Conservation (phyloP, 305 asterid species). For the Fraxinus platypoda region DNA sequence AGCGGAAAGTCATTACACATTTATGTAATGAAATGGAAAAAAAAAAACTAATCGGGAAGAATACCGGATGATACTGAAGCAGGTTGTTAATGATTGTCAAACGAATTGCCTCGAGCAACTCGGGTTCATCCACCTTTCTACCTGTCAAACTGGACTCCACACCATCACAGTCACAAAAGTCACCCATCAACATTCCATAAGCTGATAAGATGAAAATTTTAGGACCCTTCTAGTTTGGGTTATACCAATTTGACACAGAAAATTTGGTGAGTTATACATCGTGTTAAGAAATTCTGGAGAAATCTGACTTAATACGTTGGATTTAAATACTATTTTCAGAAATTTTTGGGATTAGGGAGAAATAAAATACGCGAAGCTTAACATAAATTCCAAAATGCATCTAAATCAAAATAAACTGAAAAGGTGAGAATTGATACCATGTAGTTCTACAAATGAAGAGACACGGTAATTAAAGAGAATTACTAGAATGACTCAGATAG, state of each 20-base stretch:
- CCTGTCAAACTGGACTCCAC: conserved; percentile 70
- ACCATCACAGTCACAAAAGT: neutral
- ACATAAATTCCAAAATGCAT: neutral
- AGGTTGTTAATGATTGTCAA: conserved; percentile 90
- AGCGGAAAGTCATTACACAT: conserved; percentile 5
- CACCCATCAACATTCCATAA: neutral
- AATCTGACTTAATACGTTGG: neutral
- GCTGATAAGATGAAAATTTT: neutral
- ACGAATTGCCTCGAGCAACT: conserved; percentile 94
- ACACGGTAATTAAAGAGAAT: neutral
- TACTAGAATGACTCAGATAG: conserved; percentile 1
- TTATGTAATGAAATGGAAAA: neutral
- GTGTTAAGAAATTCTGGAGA: neutral
- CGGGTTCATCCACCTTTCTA: conserved; percentile 85
- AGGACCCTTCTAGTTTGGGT: neutral
- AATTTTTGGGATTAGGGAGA: neutral
- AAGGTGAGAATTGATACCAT: neutral
- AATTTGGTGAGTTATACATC: neutral
- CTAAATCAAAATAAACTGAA: neutral
- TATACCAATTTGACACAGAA: neutral
- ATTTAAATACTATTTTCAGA: neutral
- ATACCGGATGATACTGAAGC: conserved; percentile 90
- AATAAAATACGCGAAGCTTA: neutral
- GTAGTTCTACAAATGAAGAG: neutral
- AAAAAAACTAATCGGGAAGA: neutral